phyloP scores from a whole-genome alignment of 805 yeast genomes.

The Wickerhamomyces xylosicus region DNA sequence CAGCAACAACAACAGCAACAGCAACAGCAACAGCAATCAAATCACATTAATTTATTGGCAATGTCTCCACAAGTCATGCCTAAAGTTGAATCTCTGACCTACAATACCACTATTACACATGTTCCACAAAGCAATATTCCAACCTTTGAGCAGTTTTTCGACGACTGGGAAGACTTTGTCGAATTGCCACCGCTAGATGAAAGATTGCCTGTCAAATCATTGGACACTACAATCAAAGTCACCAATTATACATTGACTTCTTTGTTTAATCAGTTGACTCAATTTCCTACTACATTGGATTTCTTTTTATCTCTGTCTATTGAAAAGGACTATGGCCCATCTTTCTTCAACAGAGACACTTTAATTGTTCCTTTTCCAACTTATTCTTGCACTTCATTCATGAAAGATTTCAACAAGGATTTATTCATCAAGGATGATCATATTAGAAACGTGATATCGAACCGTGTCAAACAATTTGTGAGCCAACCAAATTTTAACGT shows the following conservation, averaged over 20 bases:
- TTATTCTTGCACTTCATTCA: constrained; percentile 12
- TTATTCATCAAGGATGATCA: constrained; percentile 12
- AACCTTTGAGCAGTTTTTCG: constrained; percentile 13
- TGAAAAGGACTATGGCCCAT: constrained; percentile 8
- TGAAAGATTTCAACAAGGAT: constrained; percentile 14
- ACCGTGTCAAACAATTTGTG: constrained; percentile 12
- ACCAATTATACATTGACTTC: constrained; percentile 10
- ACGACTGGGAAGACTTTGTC: constrained; percentile 15
- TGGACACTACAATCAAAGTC: constrained; percentile 10
- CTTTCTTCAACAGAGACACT: constrained; percentile 12
- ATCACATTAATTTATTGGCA: background rate
- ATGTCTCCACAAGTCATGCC: background rate
- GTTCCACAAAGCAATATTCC: constrained; percentile 8
- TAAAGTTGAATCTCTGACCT: no score
- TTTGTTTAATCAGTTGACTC: constrained; percentile 10
- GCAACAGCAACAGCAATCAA: background rate
- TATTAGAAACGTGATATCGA: constrained; percentile 8
- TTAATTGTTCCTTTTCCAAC: constrained; percentile 16
- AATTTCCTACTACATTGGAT: constrained; percentile 16
- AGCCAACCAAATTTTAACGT: constrained; percentile 9
- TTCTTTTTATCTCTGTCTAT: constrained; percentile 12
- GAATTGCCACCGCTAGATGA: constrained; percentile 10
- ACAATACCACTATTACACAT: background rate
- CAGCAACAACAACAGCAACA: constrained; percentile 1
- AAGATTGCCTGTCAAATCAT: constrained; percentile 8